These are phyloP conservation scores for Monosporascus sp. DNA, from an alignment of 2,329 filamentous ascomycete genomes.

Conservation along the genomic window DNA sequence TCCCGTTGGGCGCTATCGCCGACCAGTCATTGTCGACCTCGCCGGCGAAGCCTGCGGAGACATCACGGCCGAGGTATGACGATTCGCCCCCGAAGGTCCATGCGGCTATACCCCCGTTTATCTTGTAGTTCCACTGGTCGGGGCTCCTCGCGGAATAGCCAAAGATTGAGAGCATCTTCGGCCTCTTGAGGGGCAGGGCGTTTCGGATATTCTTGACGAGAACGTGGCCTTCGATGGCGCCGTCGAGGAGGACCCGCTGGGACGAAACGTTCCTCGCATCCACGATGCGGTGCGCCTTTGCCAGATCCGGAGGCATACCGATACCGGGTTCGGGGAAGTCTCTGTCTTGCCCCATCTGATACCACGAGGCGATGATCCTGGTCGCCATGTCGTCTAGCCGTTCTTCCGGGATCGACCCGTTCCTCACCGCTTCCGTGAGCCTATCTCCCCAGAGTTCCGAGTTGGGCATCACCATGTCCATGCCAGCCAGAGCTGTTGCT, in stretches of 20 bases:
- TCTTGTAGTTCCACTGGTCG: slow-evolving; percentile 35
- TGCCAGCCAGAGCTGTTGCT: slow-evolving; percentile 40
- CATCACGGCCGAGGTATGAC: slow-evolving; percentile 26
- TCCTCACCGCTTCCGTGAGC: slow-evolving; percentile 51
- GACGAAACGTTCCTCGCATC: slow-evolving; percentile 48
- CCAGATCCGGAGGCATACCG: slow-evolving; percentile 46
- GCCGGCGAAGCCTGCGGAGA: slow-evolving; percentile 21
- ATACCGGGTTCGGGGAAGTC: slow-evolving; percentile 41
- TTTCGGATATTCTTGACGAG: slow-evolving; percentile 56
- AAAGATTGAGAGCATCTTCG: slow-evolving; percentile 51
- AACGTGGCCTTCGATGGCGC: slow-evolving; percentile 58
- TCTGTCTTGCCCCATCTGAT: slow-evolving; percentile 47
- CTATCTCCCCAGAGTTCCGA: slow-evolving; percentile 37
- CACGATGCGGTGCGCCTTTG: slow-evolving; percentile 44
- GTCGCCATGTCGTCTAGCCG: slow-evolving; percentile 59
- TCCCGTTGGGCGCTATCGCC: slow-evolving; percentile 43
- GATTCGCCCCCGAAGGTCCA: slow-evolving; percentile 38
- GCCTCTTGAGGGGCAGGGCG: slow-evolving; percentile 47
- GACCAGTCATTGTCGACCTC: slow-evolving; percentile 29
- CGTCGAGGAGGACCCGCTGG: slow-evolving; percentile 40
- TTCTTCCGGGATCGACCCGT: slow-evolving; percentile 51
- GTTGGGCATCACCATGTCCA: slow-evolving; percentile 56
- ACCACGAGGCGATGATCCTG: slow-evolving; percentile 49
- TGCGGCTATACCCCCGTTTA: slow-evolving; percentile 28
- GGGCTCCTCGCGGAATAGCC: slow-evolving; percentile 53